phyloP scores from a whole-genome alignment of 208 protist species.

The Wallacemonas sp. region DNA sequence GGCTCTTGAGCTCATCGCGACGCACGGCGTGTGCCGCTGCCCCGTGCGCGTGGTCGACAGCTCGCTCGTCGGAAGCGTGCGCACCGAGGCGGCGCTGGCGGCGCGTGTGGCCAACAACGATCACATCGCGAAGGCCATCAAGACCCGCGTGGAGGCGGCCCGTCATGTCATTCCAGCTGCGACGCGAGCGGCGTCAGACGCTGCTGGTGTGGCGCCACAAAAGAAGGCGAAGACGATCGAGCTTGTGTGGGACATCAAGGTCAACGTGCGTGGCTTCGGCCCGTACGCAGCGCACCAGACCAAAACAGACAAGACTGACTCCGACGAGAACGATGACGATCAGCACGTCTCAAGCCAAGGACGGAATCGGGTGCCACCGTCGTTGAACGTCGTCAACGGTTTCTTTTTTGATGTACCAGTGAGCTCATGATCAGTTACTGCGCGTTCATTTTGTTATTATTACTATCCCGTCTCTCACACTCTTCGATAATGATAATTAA shows the following conservation, averaged over 20 bases:
- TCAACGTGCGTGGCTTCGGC: neutral
- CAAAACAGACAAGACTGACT: too few species aligned
- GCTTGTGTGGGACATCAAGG: neutral
- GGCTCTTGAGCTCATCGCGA: conserved; percentile 42
- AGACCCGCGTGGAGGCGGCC: conserved; percentile 8
- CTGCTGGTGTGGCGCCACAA: neutral
- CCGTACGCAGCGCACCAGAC: neutral
- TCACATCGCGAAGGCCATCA: neutral
- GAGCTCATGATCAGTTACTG: neutral
- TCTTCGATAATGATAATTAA: too few species aligned
- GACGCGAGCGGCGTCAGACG: neutral
- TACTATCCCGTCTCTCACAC: too few species aligned
- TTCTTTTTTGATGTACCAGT: conserved; percentile 7
- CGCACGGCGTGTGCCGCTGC: conserved; percentile 37
- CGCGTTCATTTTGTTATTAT: too few species aligned
- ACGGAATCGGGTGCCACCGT: neutral
- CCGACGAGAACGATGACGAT: too few species aligned
- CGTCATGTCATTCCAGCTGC: neutral
- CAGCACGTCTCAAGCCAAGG: too few species aligned
- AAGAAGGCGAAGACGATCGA: conserved; percentile 12
- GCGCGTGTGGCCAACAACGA: conserved; percentile 43
- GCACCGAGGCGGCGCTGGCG: conserved; percentile 46
- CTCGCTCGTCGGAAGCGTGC: conserved; percentile 49
- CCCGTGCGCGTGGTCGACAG: conserved; percentile 60
- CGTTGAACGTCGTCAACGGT: neutral